A percentile compares a stretch with the other conserved stretches of the same genome.
Evolutionary conservation across 805 yeast species (phyloP).

Genomic region (Deakozyma indianensis): DNA sequence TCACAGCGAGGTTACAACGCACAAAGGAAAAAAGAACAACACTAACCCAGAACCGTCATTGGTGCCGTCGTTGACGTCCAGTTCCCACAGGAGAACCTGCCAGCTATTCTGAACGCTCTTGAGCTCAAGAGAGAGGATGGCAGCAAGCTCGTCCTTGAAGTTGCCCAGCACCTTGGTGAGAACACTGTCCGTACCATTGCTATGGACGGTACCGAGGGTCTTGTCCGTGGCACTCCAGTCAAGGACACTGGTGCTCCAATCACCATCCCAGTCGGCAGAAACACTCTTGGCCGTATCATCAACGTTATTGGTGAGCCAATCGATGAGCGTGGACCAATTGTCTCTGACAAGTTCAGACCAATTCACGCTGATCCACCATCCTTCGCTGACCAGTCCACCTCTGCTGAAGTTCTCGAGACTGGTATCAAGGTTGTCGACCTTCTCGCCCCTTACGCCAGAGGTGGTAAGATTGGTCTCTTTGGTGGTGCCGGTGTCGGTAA

Average conservation of each 20-base stretch:
- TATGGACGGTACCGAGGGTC: conserved; percentile 99
- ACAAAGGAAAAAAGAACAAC: neutral
- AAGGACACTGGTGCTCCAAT: conserved; percentile 96
- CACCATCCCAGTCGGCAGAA: conserved; percentile 98
- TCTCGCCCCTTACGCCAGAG: conserved; percentile 99
- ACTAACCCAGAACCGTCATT: conserved; percentile 63
- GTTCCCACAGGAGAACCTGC: conserved; percentile 93
- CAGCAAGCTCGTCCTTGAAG: conserved; percentile 80
- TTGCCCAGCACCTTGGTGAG: conserved; percentile 99
- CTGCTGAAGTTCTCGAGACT: conserved; percentile 96
- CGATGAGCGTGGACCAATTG: conserved; percentile 98
- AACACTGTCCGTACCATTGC: conserved; percentile 99
- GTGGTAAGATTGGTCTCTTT: conserved; percentile 99
- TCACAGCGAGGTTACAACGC: neutral
- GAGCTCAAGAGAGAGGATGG: conserved; percentile 69
- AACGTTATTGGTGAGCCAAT: conserved; percentile 98
- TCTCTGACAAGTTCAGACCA: conserved; percentile 85
- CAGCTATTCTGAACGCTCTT: conserved; percentile 94
- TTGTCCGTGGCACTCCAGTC: conserved; percentile 91
- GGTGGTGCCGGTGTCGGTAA: conserved; percentile 99
- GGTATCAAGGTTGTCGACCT: conserved; percentile 99
- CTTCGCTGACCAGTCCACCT: conserved; percentile 93
- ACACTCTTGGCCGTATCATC: conserved; percentile 95
- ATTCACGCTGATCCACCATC: conserved; percentile 97
- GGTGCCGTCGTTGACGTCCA: conserved; percentile 99